Evolutionary conservation across 306 rosid genomes (phyloP), one percentile per base, ranked within the genome.

Genomic region (Acacia melanoxylon): DNA sequence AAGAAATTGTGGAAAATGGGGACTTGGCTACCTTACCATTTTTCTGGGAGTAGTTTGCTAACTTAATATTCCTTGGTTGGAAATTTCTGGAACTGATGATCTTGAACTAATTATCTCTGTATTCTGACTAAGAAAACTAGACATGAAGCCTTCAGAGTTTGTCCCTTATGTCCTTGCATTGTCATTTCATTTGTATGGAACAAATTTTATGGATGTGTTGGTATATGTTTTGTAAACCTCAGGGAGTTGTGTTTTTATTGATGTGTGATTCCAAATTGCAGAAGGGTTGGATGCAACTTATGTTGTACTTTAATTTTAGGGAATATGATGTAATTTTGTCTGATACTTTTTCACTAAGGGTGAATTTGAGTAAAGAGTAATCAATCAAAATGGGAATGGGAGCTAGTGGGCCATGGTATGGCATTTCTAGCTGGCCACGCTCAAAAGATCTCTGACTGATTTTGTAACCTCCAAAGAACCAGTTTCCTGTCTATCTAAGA

Each of bases 11-110:
- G 63, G 92, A 87, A 76, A 82, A 82, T 27, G 91, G 86, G 40
- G 91, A 80, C 81, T 73, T 81, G n/a, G 78, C 86, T 6, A 76
- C 84, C 44, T 86, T 90, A 51, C 97, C 95, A 51, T 85, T 88
- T 83, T 86, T 85, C 42, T 87, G 91, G 97, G 95, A 94, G 85
- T 90, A 89, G 75, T 74, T 72, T 3, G 56, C 15, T 73, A 11
- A 77, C 10, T 62, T 16, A 24, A 13, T 33, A n/a, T 41, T 35
- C 20, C 54, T 71, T 24, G 37, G 52, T 58, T 58, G 51, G 48
- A 41, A 35, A 22, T 75, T 75, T 56, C 51, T 35, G 12, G 48
- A 12, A 35, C 41, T 75, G 79, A 40, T 58, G 79, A 42, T 59
- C 40, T n/a, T 75, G 54, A 58, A 74, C 46, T n/a, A 54, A n/a